A percentile compares a stretch with the other conserved stretches of the same genome.
These are phyloP conservation scores for Phialemonium atrogriseum DNA, from an alignment of 2,329 filamentous ascomycete genomes.

Conservation along the genomic window DNA sequence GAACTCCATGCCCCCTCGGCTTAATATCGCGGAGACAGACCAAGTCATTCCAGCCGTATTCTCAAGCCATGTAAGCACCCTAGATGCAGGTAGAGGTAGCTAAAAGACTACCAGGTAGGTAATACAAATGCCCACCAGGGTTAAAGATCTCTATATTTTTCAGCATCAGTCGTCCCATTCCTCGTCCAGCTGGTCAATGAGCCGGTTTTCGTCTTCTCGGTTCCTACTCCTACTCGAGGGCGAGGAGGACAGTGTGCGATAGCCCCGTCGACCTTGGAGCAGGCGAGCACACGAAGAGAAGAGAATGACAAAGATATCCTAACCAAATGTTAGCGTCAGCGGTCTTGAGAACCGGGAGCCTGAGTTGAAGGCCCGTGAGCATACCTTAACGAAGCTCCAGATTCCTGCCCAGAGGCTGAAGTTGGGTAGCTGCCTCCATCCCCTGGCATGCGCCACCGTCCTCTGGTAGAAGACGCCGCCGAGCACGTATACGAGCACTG, in stretches of 20 bases:
- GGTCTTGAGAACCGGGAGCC: neutral
- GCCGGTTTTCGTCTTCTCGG: slow-evolving; percentile 77
- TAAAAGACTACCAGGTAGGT: too few relatives aligned
- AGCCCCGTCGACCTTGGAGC: slow-evolving; percentile 57
- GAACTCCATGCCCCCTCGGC: too few relatives aligned
- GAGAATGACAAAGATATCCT: slow-evolving; percentile 60
- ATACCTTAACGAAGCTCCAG: slow-evolving; percentile 74
- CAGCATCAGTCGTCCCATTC: slow-evolving; percentile 97
- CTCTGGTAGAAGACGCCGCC: slow-evolving; percentile 95
- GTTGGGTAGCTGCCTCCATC: slow-evolving; percentile 93
- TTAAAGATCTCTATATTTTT: too few relatives aligned
- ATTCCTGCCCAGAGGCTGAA: slow-evolving; percentile 89
- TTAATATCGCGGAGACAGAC: too few relatives aligned
- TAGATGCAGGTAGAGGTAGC: too few relatives aligned
- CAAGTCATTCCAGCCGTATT: too few relatives aligned
- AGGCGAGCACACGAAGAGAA: slow-evolving; percentile 62
- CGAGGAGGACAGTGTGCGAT: slow-evolving; percentile 53
- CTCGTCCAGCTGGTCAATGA: slow-evolving; percentile 94
- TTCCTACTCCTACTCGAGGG: slow-evolving; percentile 39
- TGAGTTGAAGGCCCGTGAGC: slow-evolving; percentile 16
- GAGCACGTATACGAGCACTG: slow-evolving; percentile 79
- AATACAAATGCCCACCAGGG: too few relatives aligned
- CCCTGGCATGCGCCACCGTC: slow-evolving; percentile 86
- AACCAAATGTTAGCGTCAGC: slow-evolving; percentile 6
- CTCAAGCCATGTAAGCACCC: too few relatives aligned